These are phyloP conservation scores for Gossypium thurberi DNA, from an alignment of 345 rosid genomes.

Conservation along the genomic window DNA sequence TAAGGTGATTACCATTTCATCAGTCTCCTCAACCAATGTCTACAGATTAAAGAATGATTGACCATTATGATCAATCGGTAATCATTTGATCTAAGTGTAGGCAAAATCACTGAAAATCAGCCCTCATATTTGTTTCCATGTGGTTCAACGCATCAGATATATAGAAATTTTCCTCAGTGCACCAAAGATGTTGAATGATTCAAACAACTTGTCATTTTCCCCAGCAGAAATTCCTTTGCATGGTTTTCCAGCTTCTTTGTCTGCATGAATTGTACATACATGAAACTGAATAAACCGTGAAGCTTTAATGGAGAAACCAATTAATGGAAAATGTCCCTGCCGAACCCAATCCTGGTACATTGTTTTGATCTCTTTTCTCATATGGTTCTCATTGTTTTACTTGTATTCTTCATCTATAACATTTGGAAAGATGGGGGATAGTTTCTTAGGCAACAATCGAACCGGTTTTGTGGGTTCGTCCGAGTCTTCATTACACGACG, in stretches of 20 bases:
- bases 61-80: not conserved
- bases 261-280: not conserved
- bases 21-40: too few species aligned
- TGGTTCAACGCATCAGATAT: too few species aligned
- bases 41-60: too few species aligned
- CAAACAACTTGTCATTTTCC: not conserved
- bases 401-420: slow-evolving; percentile 32
- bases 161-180: not conserved
- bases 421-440: slow-evolving; percentile 20
- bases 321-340: slow-evolving; percentile 26
- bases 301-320: slow-evolving; percentile 30
- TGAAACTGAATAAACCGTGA: slow-evolving; percentile 15
- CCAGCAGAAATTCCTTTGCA: not conserved
- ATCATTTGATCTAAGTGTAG: not conserved
- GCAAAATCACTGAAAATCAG: too few species aligned
- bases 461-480: slow-evolving; percentile 11
- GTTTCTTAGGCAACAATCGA: slow-evolving; percentile 19
- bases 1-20: not conserved
- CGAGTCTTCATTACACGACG: slow-evolving; percentile 13
- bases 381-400: slow-evolving; percentile 48
- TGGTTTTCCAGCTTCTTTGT: not conserved
- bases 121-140: too few species aligned
- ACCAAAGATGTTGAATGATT: not conserved
- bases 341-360: slow-evolving; percentile 45
- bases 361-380: slow-evolving; percentile 28